These are phyloP conservation scores for Plasmodium inui DNA, from an alignment of 169 alveolate species.

Conservation along the genomic window DNA sequence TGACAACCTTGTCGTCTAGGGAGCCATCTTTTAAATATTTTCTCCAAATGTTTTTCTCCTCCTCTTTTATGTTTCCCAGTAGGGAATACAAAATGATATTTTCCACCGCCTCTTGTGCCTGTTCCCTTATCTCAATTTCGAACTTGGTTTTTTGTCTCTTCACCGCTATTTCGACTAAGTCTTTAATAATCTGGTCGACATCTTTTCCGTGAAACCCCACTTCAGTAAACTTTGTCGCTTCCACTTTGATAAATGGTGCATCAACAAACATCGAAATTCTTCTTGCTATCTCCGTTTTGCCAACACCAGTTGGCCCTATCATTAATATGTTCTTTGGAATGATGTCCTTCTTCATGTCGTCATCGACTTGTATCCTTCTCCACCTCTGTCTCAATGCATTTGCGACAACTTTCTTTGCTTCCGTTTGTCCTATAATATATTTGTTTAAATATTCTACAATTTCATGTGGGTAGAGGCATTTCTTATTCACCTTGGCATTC, in stretches of 20 bases:
- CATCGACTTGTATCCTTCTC: slow-evolving; percentile 82
- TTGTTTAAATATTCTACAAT: slow-evolving; percentile 81
- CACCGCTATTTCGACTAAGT: slow-evolving; percentile 76
- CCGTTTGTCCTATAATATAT: slow-evolving; percentile 87
- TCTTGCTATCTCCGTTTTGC: slow-evolving; percentile 93
- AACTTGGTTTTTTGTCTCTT: slow-evolving; percentile 66
- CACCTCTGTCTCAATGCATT: slow-evolving; percentile 86
- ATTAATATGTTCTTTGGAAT: slow-evolving; percentile 90
- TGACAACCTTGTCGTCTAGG: slow-evolving; percentile 81
- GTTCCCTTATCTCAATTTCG: slow-evolving; percentile 73
- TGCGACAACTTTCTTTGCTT: slow-evolving; percentile 90
- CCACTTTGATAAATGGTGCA: slow-evolving; percentile 92
- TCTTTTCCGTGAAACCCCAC: slow-evolving; percentile 94
- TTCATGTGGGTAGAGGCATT: slow-evolving; percentile 77
- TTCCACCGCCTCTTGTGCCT: slow-evolving; percentile 82
- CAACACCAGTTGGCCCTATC: slow-evolving; percentile 92
- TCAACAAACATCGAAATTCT: slow-evolving; percentile 87
- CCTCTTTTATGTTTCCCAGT: slow-evolving; percentile 80
- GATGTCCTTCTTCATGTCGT: slow-evolving; percentile 82
- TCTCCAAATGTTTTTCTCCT: slow-evolving; percentile 81
- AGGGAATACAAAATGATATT: slow-evolving; percentile 82
- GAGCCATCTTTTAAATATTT: slow-evolving; percentile 81
- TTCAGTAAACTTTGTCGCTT: slow-evolving; percentile 94
- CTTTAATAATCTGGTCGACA: slow-evolving; percentile 89
- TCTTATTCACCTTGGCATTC: slow-evolving; percentile 7